These are phyloP conservation scores for Rhizopus stolonifer DNA, from an alignment of 371 early-diverging fungal genomes.

Conservation along the genomic window DNA sequence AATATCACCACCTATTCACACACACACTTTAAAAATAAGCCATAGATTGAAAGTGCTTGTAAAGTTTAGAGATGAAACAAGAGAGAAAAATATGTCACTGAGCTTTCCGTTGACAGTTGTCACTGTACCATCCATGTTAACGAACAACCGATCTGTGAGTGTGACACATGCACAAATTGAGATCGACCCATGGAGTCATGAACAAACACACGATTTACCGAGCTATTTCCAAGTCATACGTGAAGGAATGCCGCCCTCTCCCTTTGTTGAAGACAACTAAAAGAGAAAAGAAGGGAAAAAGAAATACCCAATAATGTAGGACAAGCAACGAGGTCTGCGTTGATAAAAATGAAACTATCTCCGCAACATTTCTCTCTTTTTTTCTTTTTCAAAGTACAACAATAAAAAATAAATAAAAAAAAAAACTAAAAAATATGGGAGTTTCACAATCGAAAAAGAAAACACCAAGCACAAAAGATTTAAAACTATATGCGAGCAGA, in stretches of 20 bases:
- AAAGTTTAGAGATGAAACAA: constrained; percentile 6
- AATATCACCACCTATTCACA: constrained; percentile 12
- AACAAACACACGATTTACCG: constrained; percentile 3
- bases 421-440: constrained; percentile 1
- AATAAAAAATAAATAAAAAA: background rate
- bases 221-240: constrained; percentile 15
- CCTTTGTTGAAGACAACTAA: constrained; percentile 17
- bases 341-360: background rate
- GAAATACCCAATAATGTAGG: background rate
- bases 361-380: background rate
- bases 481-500: constrained; percentile 1
- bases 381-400: background rate
- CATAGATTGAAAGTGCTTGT: constrained; percentile 19
- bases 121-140: constrained; percentile 9
- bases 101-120: constrained; percentile 20
- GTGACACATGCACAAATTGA: constrained; percentile 5
- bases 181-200: constrained; percentile 8
- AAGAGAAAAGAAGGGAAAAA: background rate
- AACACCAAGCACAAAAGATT: background rate
- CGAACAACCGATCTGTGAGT: background rate
- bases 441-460: constrained; percentile 6
- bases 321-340: constrained; percentile 12
- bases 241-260: constrained; percentile 24
- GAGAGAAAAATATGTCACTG: constrained; percentile 19
- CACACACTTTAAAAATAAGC: constrained; percentile 11